Evolutionary conservation across 2,329 filamentous ascomycete species (phyloP).

Genomic region (Pseudomassariella vexata): DNA sequence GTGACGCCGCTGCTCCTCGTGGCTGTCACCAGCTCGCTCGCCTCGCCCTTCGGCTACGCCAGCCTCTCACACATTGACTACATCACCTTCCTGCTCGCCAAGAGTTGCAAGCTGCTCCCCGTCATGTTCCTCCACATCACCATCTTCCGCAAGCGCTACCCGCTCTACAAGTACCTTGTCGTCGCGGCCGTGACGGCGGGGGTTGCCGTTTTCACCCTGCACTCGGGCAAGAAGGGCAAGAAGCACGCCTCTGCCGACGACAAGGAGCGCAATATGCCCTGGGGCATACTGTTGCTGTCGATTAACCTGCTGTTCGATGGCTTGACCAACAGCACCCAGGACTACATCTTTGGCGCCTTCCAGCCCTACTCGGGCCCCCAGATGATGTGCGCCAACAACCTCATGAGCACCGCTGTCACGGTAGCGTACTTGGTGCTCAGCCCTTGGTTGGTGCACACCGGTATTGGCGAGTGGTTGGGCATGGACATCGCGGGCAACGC

Average conservation of each 20-base stretch:
- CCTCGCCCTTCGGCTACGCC: slow-evolving; percentile 93
- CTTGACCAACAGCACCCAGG: slow-evolving; percentile 92
- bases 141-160: slow-evolving; percentile 82
- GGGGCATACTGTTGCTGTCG: slow-evolving; percentile 76
- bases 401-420: slow-evolving; percentile 77
- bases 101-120: slow-evolving; percentile 96
- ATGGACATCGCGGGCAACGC: slow-evolving; percentile 59
- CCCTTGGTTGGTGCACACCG: slow-evolving; percentile 71
- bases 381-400: slow-evolving; percentile 99
- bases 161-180: slow-evolving; percentile 93
- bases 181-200: slow-evolving; percentile 86
- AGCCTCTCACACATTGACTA: slow-evolving; percentile 93
- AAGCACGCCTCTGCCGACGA: slow-evolving; percentile 29
- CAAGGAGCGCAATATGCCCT: slow-evolving; percentile 57
- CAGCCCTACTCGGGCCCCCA: slow-evolving; percentile 82
- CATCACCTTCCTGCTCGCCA: slow-evolving; percentile 94
- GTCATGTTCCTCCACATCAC: slow-evolving; percentile 97
- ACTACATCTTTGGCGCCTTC: slow-evolving; percentile 82
- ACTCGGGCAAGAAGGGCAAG: slow-evolving; percentile 54
- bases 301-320: slow-evolving; percentile 95
- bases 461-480: slow-evolving; percentile 58
- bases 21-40: slow-evolving; percentile 79
- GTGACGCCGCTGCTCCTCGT: slow-evolving; percentile 76
- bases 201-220: slow-evolving; percentile 91
- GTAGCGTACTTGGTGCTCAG: slow-evolving; percentile 68